Evolutionary conservation across 768 basidiomycete genomes (phyloP), one percentile per base, ranked within the genome.

Genomic region (Saitozyma podzolica): DNA sequence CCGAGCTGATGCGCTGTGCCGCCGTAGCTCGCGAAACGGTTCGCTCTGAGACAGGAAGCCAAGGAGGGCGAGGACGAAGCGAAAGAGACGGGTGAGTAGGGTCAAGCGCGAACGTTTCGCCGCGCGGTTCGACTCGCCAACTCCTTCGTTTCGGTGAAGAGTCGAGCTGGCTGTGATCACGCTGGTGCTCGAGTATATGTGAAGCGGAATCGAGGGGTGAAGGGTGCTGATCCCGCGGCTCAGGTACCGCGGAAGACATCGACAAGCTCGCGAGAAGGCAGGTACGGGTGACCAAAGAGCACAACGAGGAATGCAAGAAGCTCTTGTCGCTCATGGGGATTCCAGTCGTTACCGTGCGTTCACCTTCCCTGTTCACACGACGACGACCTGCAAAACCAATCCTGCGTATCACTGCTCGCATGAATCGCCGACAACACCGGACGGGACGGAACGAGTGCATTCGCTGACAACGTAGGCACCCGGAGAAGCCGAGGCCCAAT

Each of bases 401-500:
- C 29, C 29, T 29, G 29, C 29, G 29, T 2, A 29, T 29, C 29
- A 29, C 29, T 29, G 29, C 29, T 29, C 29, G 29, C 29, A 29
- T 29, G 29, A 29, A 29, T 29, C 29, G 29, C 29, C 29, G 29
- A 29, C 29, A 5, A 29, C 2, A 29, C 29, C 45, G 45, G 13
- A 17, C 45, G 13, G 13, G n/a, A 47, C 2, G 13, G 45, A 11
- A 17, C 13, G 13, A 47, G 11, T 17, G 58, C 43, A 54, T 41
- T 50, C 40, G 58, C 66, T 70, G 56, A 65, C 16, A n/a, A 9
- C 14, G 8, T 65, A 98, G 94, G 94, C 96, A 19, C 96, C 96
- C 0, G 95, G 92, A 56, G 96, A 99, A 82, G 96, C 96, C 7
- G 96, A 99, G 78, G 96, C 96, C 1, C 96, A 99, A 75, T 98